Evolutionary conservation across 495 filamentous ascomycete genomes (phyloP), one percentile per base, ranked within the genome.

Genomic region (Physcia stellaris): DNA sequence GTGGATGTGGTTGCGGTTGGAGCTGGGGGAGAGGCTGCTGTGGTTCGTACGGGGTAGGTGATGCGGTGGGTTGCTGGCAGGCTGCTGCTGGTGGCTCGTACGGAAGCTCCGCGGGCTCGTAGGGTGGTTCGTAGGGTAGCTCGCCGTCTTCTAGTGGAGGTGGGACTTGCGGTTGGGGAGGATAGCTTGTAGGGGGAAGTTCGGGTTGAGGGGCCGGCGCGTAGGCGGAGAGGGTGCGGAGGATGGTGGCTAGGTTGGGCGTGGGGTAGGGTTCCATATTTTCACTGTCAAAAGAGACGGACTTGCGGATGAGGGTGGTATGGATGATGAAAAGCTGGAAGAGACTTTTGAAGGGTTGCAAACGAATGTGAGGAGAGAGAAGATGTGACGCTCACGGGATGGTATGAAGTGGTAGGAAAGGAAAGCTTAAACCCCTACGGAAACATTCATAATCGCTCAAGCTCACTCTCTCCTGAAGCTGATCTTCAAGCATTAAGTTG

Each of bases 161-260:
- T 4, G 12, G 29, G 4, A 11, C 11, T 35, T 20, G 9, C 21
- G 35, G 24, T 32, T 28, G 42, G 21, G 34, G 17, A 0, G 33
- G 26, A 12, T 12, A 19, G 13, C 30, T 6, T 20, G 40, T 11
- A 24, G 24, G 19, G 23, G 26, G 22, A 32, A 32, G 2, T 18
- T 31, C 32, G 17, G 24, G 34, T 16, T 13, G 35, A 9, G 39
- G 26, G 12, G 34, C 34, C 32, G 48, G 39, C 11, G 63, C 58
- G 36, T 64, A 52, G 29, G 59, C 44, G 19, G 64, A 58, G 7
- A 76, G 57, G 0, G 70, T 74, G 35, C 52, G 57, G 10, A 78
- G 62, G 37, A 78, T 61, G 2, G 71, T 61, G 20, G 66, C 64
- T 19, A 77, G 52, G 45, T 75, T 63, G 15, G 66, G 55, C 12